Percentiles rank a stretch among this genome's conserved stretches.
These are phyloP conservation scores for Allomyces javanicus DNA, from an alignment of 192 early-diverging fungal genomes.

Conservation along the genomic window DNA sequence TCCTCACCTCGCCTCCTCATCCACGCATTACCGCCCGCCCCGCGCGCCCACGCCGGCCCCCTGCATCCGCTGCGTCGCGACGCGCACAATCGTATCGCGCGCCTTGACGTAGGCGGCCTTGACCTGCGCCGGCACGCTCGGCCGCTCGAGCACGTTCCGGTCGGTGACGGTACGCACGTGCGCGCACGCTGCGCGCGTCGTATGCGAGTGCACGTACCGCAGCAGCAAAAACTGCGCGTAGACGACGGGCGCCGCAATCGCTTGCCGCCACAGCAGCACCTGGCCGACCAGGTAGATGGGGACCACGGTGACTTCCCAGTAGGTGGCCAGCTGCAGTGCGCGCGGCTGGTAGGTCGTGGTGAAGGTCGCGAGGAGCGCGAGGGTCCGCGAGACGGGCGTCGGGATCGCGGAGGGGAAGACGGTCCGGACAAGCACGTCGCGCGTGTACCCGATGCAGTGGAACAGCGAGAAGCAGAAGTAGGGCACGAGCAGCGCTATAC, in stretches of 20 bases:
- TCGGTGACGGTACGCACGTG: background rate
- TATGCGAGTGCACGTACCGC: background rate
- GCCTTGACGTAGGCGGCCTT: too few species aligned
- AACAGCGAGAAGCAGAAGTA: background rate
- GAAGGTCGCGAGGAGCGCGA: background rate
- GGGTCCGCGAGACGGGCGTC: background rate
- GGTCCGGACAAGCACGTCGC: background rate
- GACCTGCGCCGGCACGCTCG: too few species aligned
- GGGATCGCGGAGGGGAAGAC: background rate
- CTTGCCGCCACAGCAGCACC: background rate
- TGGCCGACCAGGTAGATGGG: background rate
- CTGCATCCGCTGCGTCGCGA: too few species aligned
- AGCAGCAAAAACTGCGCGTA: background rate
- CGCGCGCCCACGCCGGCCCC: too few species aligned
- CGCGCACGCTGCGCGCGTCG: background rate
- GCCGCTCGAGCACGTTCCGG: too few species aligned
- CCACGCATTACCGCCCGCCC: too few species aligned
- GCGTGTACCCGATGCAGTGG: background rate
- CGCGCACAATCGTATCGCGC: too few species aligned
- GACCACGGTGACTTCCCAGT: background rate
- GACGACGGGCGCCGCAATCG: background rate
- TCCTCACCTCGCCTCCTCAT: too few species aligned
- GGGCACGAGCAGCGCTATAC: background rate
- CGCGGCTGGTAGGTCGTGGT: background rate
- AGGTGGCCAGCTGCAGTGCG: background rate